Base-by-base conservation (phyloP, 495 filamentous ascomycete species). In the Aspergillus wentii region DNA sequence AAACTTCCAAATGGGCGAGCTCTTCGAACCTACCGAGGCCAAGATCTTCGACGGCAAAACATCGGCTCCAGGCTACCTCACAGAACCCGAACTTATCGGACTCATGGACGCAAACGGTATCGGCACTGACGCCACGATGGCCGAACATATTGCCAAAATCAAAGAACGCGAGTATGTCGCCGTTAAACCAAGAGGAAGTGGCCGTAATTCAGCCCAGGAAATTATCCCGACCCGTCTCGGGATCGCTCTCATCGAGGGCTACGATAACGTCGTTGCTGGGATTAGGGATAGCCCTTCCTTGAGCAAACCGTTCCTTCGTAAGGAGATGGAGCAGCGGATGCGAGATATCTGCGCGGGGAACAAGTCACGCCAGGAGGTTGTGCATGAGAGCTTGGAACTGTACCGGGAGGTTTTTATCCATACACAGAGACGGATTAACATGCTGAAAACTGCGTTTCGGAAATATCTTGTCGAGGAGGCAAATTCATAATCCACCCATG, bases 51-150 rank as follows among this genome's bases (percentile, higher is more conserved):
- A 95, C 41, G 91, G 92, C 11, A 83, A 91, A 59, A 98, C 92
- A 0, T 71, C 71, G 0, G 66, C 90, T 7, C 92, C 94, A 1
- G 79, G 75, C 9, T 95, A 94, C 51, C 64, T 98, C 21, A 98
- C 92, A 1, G 92, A 98, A 56, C 89, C 92, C 2, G 92, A 97
- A 56, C 70, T 98, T n/a, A 95, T 98, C 60, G 86, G 83, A 4
- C 73, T 98, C 16, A 98, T 98, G 92, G 94, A 98, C 64, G 91
- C 86, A 11, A 97, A 98, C 57, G 92, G 92, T 8, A 98, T 98
- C 49, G 92, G 92, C 11, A 98, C 92, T 3, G 92, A 98, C 64
- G 92, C 92, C 8, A 97, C 92, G 1, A 98, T 98, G 94, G 91
- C 92, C 0, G 92, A 98, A 48, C 92, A 98, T 56, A 97, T 98